Evolutionary conservation across 768 basidiomycete genomes (phyloP).

Genomic region (Tricholoma saponaceum): DNA sequence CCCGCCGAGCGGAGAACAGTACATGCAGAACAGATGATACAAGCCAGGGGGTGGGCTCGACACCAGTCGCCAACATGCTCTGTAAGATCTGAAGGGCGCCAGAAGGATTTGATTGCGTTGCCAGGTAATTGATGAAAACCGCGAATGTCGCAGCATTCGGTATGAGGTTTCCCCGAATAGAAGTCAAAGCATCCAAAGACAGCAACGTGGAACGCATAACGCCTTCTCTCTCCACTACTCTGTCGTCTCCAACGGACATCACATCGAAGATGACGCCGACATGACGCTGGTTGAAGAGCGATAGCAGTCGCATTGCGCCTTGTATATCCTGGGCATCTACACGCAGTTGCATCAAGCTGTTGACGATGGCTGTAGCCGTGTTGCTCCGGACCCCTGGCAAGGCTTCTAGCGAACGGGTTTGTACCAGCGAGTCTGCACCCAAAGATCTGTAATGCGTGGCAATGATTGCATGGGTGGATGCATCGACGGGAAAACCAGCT

Average conservation of each 20-base stretch:
- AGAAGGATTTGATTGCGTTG: conserved; percentile 37
- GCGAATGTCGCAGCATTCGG: conserved; percentile 62
- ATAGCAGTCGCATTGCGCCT: conserved; percentile 43
- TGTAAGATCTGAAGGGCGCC: conserved; percentile 43
- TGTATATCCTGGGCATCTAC: conserved; percentile 51
- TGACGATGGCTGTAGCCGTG: conserved; percentile 54
- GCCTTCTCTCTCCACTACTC: background rate
- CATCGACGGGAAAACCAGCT: conserved; percentile 49
- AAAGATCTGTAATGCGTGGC: conserved; percentile 54
- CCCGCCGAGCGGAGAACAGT: conserved; percentile 44
- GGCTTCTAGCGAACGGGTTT: conserved; percentile 44
- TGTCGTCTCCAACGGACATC: conserved; percentile 3
- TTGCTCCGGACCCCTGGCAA: conserved; percentile 36
- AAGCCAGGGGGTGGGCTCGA: conserved; percentile 42
- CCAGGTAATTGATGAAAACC: conserved; percentile 56
- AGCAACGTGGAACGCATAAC: background rate
- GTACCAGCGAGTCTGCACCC: conserved; percentile 54
- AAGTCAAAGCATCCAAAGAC: conserved; percentile 6
- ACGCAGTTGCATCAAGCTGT: conserved; percentile 61
- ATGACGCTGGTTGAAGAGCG: conserved; percentile 36
- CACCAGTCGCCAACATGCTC: conserved; percentile 38
- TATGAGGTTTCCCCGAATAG: conserved; percentile 15
- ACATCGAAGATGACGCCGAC: conserved; percentile 20
- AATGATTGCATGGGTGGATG: conserved; percentile 57
- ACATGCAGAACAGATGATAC: conserved; percentile 54